phyloP scores from a whole-genome alignment of 768 basidiomycete species.

The Rhizopogon vesiculosus region DNA sequence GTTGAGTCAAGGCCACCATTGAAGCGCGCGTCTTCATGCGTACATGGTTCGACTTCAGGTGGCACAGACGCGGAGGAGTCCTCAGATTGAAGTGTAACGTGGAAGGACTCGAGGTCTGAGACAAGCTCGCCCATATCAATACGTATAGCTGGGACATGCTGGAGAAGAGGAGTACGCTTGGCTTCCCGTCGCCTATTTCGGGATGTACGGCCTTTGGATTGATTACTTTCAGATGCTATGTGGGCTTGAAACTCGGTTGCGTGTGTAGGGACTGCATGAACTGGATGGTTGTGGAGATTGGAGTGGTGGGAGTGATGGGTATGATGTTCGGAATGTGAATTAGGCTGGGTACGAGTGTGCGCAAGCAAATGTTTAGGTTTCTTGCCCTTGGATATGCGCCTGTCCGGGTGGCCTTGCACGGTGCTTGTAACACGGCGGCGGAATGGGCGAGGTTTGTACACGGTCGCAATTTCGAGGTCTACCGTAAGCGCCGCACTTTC shows the following conservation, averaged over 20 bases:
- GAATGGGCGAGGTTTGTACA: slow-evolving; percentile 69
- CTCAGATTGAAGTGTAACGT: slow-evolving; percentile 24
- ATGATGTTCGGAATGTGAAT: background rate
- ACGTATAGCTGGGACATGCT: slow-evolving; percentile 9
- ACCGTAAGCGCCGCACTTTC: slow-evolving; percentile 33
- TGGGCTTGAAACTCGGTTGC: background rate
- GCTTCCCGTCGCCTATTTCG: slow-evolving; percentile 52
- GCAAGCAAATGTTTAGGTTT: slow-evolving; percentile 25
- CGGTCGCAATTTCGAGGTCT: slow-evolving; percentile 64
- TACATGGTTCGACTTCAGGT: slow-evolving; percentile 19
- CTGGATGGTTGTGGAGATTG: background rate
- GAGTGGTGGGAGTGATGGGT: background rate
- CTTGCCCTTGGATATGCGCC: slow-evolving; percentile 19
- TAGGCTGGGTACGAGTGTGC: slow-evolving; percentile 18
- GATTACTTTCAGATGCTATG: slow-evolving; percentile 10
- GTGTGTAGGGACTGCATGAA: background rate
- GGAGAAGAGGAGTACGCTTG: slow-evolving; percentile 23
- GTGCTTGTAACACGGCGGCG: slow-evolving; percentile 38
- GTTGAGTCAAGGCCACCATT: background rate
- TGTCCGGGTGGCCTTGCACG: slow-evolving; percentile 5
- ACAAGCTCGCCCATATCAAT: slow-evolving; percentile 19
- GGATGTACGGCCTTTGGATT: slow-evolving; percentile 36
- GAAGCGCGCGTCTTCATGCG: slow-evolving; percentile 1
- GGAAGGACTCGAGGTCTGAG: slow-evolving; percentile 27
- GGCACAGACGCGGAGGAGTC: slow-evolving; percentile 4